Base-by-base conservation (phyloP, 1,284 basidiomycete genomes). In the Sanghuangporus weigelae region DNA sequence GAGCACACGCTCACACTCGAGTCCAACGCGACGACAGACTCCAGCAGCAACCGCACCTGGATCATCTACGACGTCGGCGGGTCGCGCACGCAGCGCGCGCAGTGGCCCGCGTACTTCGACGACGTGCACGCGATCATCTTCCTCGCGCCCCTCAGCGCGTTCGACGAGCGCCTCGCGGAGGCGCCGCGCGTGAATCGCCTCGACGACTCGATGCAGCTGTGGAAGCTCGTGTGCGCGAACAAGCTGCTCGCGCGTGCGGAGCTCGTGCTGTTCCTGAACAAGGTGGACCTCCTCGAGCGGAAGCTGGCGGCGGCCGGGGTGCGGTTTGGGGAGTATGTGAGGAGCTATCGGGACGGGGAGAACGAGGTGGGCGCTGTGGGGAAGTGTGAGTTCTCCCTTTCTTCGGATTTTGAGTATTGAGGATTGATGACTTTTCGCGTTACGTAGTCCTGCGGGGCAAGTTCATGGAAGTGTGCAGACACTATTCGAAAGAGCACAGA, bases 71-170 rank as follows among this genome's bases (percentile, higher is more conserved):
- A 78, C 65, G 76, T 78, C 58, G 76, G 77, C 58, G 76, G 76
- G 2, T 69, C 73, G 7, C 67, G 77, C 8, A 73, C 75, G 0
- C 69, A 69, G 74, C 75, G 76, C 19, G 70, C 73, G 5, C 73
- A 73, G 7, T 78, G 77, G 77, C 70, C 75, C 10, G 81, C 87
- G 3, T 91, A 83, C 71, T 90, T 90, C 66, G 85, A 89, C 67
- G 86, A 89, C 71, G 79, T 86, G 57, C 81, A 85, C 64, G 85
- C 86, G 36, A 85, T 88, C 63, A 84, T 88, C 44, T 89, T 89
- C 74, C 78, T 90, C 58, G 88, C 86, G 68, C 84, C 86, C 67
- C 84, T 91, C 67, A 85, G 82, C 40, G 82, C 82, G 68, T 89
- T 89, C 69, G 83, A 89, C 69, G 84, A 88, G 71, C 78, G 79